These are phyloP conservation scores for Jatropha curcas DNA, from an alignment of 345 rosid species.

Conservation along the genomic window DNA sequence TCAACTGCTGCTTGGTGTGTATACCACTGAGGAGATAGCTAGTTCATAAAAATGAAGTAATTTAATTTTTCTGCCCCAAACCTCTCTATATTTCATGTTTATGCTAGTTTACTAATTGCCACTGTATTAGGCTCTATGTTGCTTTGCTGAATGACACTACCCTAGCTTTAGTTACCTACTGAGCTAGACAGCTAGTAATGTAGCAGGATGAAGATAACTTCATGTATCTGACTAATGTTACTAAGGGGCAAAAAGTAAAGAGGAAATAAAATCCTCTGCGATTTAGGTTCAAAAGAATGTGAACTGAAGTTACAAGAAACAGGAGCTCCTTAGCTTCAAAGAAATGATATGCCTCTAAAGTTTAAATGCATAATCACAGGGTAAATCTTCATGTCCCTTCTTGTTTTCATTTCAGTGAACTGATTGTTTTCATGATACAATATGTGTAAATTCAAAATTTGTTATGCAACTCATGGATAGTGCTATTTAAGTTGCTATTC, in stretches of 20 bases:
- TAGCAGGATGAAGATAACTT: too few species aligned
- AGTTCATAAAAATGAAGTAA: slow-evolving; percentile 19
- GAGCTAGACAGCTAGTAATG: too few species aligned
- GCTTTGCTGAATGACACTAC: background rate
- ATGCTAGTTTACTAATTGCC: background rate
- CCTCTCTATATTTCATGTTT: background rate
- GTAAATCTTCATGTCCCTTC: too few species aligned
- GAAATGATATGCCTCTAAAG: too few species aligned
- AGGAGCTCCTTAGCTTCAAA: too few species aligned
- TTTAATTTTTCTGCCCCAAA: background rate
- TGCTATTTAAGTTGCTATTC: background rate
- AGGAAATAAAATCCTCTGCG: too few species aligned
- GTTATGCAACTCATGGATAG: background rate
- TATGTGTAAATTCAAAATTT: background rate
- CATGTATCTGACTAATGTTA: too few species aligned
- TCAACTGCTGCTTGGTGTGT: background rate
- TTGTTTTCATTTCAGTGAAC: too few species aligned
- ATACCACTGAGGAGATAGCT: slow-evolving; percentile 3
- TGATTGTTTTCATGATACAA: too few species aligned
- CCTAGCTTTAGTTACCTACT: background rate
- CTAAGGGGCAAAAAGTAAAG: too few species aligned
- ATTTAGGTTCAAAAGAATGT: background rate
- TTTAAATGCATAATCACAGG: too few species aligned
- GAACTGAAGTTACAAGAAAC: too few species aligned
- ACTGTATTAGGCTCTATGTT: background rate